A percentile compares a stretch with the other conserved stretches of the same genome.
These are phyloP conservation scores for Vitis rotundifolia DNA, from an alignment of 164 flowering plant species.

Conservation along the genomic window DNA sequence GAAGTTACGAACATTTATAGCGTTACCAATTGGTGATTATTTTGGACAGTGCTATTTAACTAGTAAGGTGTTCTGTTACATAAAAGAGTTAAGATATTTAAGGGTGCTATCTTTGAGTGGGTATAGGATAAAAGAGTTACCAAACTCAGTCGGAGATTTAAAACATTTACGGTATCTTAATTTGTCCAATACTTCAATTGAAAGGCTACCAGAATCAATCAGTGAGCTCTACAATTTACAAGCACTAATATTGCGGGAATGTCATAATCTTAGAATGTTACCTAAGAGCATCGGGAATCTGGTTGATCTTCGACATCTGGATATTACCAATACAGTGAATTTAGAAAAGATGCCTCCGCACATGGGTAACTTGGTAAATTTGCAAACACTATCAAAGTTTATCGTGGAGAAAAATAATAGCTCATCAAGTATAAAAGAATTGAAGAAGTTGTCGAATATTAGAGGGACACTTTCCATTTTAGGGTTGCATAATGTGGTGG, in stretches of 20 bases:
- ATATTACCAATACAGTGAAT: fast-evolving
- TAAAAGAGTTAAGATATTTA: too few species aligned
- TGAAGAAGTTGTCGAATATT: not conserved
- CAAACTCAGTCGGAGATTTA: not conserved
- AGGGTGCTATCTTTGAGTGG: too few species aligned
- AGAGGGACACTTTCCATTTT: not conserved
- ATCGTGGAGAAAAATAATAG: not conserved
- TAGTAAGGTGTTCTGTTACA: too few species aligned
- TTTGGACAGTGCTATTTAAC: too few species aligned
- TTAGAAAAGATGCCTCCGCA: not conserved
- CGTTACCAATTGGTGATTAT: too few species aligned
- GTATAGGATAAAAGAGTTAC: not conserved
- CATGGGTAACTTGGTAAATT: not conserved
- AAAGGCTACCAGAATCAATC: constrained; percentile 1
- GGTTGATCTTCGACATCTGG: not conserved
- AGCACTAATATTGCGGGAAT: not conserved
- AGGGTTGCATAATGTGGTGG: not conserved
- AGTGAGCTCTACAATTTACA: not conserved
- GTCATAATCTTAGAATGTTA: fast-evolving
- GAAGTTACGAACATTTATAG: not conserved
- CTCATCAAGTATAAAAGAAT: not conserved
- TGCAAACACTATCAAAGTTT: not conserved
- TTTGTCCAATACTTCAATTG: not conserved
- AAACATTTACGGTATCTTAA: constrained; percentile 12
- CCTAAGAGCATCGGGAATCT: not conserved